Conservation (phyloP, 2,329 filamentous ascomycete species). For the Rhinocladiella mackenziei region DNA sequence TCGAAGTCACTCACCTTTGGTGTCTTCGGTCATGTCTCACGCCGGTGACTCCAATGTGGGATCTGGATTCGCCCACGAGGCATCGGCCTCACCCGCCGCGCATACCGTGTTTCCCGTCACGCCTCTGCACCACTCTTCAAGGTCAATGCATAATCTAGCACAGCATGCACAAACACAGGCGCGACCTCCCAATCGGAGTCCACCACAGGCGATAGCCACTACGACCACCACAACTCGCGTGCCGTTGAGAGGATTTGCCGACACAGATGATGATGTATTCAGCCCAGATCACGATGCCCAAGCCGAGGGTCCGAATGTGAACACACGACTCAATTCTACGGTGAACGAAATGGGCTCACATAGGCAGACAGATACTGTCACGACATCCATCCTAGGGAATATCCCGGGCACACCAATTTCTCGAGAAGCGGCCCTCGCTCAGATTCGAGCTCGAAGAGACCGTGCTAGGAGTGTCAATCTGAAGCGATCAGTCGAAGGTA, state of each 20-base stretch:
- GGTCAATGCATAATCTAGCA: slow-evolving; percentile 17
- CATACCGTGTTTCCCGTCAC: slow-evolving; percentile 28
- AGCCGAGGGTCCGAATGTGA: slow-evolving; percentile 2
- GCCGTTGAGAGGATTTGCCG: slow-evolving; percentile 22
- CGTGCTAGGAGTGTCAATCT: slow-evolving; percentile 42
- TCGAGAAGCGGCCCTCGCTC: slow-evolving; percentile 47
- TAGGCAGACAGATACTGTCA: neutral
- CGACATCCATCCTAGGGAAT: slow-evolving; percentile 26
- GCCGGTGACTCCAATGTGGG: neutral
- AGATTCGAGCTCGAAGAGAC: slow-evolving; percentile 47
- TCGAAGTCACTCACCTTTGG: slow-evolving; percentile 20
- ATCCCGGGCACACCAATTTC: slow-evolving; percentile 44
- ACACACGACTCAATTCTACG: slow-evolving; percentile 8
- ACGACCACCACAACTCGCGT: slow-evolving; percentile 27
- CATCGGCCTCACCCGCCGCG: slow-evolving; percentile 25
- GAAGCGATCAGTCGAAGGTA: slow-evolving; percentile 15
- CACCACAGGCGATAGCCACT: slow-evolving; percentile 10
- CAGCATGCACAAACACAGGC: slow-evolving; percentile 12
- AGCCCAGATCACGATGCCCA: slow-evolving; percentile 8
- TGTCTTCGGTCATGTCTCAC: slow-evolving; percentile 14
- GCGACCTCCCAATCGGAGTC: neutral
- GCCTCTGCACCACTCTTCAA: slow-evolving; percentile 22
- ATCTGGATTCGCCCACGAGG: slow-evolving; percentile 8
- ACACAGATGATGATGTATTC: slow-evolving; percentile 18
- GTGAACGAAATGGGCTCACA: neutral